These are phyloP conservation scores for Glutinoglossum americanum DNA, from an alignment of 495 filamentous ascomycete species.

Conservation along the genomic window DNA sequence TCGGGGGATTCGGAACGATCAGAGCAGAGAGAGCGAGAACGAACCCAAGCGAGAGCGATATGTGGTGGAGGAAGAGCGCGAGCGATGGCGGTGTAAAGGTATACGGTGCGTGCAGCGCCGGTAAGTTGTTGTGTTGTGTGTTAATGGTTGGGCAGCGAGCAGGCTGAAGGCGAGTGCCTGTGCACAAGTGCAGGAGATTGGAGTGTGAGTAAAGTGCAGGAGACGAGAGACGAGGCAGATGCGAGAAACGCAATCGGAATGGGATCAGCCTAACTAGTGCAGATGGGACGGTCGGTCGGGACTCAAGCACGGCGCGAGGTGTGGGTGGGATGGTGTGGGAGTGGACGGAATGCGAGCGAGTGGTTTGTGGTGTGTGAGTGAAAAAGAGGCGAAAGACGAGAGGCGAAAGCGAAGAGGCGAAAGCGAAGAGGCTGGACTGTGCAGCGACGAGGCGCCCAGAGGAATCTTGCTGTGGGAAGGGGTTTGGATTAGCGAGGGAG, in stretches of 20 bases:
- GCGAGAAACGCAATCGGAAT: background rate
- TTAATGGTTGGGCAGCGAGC: background rate
- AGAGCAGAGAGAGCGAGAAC: background rate
- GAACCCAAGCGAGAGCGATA: slow-evolving; percentile 2
- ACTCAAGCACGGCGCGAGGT: background rate
- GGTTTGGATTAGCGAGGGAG: too few relatives aligned
- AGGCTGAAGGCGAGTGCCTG: too few relatives aligned
- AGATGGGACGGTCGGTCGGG: slow-evolving; percentile 6
- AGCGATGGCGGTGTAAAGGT: background rate
- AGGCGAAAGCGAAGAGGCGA: background rate
- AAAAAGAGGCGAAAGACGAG: background rate
- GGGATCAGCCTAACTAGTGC: background rate
- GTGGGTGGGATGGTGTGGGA: slow-evolving; percentile 1
- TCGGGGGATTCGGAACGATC: slow-evolving; percentile 8
- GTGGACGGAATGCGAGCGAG: slow-evolving; percentile 3
- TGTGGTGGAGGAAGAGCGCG: background rate
- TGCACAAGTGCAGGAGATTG: too few relatives aligned
- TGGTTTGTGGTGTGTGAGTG: too few relatives aligned
- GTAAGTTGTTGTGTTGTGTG: background rate
- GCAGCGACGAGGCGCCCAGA: background rate
- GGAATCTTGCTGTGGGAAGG: too few relatives aligned
- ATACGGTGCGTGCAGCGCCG: background rate
- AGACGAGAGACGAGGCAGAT: background rate
- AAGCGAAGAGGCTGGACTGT: background rate
- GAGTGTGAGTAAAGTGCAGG: background rate